Evolutionary conservation across 176 grass and related monocot genomes (phyloP).

Genomic region (Lolium rigidum): DNA sequence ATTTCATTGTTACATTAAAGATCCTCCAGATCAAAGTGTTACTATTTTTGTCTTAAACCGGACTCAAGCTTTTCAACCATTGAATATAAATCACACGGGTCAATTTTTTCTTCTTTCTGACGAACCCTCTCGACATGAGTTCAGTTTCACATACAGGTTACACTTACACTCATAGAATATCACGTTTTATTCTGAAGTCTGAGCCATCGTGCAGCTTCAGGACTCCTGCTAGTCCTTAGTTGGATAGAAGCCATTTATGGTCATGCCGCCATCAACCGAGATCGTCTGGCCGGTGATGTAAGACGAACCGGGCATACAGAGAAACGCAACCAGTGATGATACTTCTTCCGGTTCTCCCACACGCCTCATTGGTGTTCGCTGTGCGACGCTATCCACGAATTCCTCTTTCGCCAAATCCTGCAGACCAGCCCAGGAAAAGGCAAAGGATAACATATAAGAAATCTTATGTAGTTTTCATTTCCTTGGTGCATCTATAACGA

Average conservation of each 20-base stretch:
- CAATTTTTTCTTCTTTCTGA: too few relatives aligned
- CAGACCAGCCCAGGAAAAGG: neutral
- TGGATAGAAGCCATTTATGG: conserved; percentile 73
- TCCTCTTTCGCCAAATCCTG: conserved; percentile 66
- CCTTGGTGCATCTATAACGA: neutral
- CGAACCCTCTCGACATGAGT: neutral
- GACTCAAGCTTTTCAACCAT: too few relatives aligned
- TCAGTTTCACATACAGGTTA: neutral
- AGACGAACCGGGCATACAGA: conserved; percentile 78
- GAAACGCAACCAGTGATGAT: conserved; percentile 74
- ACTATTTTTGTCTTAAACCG: too few relatives aligned
- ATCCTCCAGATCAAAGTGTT: too few relatives aligned
- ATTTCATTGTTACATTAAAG: too few relatives aligned
- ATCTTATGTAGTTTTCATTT: neutral
- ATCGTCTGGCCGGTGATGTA: conserved; percentile 82
- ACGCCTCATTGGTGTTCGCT: conserved; percentile 67
- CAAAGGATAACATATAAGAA: neutral
- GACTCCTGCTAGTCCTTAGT: neutral
- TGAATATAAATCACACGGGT: too few relatives aligned
- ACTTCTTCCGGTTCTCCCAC: conserved; percentile 89
- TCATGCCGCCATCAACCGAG: conserved; percentile 76
- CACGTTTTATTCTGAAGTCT: neutral
- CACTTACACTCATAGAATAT: neutral
- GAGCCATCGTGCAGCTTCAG: neutral
- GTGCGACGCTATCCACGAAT: conserved; percentile 46